These are phyloP conservation scores for Daldinia vernicosa DNA, from an alignment of 495 filamentous ascomycete genomes.

Conservation along the genomic window DNA sequence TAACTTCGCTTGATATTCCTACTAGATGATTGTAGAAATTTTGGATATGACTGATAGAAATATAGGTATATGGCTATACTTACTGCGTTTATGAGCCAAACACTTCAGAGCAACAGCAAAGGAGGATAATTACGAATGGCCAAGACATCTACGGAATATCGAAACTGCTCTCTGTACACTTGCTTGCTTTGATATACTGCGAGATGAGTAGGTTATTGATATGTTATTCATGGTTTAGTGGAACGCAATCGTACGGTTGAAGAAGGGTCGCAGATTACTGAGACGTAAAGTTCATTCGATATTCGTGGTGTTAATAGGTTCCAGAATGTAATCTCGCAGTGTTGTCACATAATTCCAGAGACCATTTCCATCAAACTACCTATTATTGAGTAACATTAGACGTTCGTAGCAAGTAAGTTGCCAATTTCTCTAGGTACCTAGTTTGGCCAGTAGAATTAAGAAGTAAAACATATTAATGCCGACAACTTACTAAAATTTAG, in stretches of 20 bases:
- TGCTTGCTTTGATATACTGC: neutral
- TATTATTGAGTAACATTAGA: neutral
- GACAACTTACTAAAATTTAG: neutral
- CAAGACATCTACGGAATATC: neutral
- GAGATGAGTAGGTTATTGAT: neutral
- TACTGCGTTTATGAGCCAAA: constrained; percentile 28
- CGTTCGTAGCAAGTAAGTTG: neutral
- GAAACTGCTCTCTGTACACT: neutral
- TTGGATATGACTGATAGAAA: neutral
- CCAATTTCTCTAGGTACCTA: neutral
- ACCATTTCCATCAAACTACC: neutral
- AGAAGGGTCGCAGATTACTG: neutral
- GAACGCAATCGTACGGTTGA: neutral
- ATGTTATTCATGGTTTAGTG: neutral
- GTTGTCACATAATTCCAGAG: neutral
- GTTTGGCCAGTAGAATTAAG: neutral
- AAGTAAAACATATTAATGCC: too few relatives aligned
- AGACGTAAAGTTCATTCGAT: neutral
- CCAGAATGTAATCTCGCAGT: neutral
- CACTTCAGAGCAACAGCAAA: constrained; percentile 7
- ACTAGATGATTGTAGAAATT: neutral
- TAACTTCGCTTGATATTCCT: neutral
- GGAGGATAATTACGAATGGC: neutral
- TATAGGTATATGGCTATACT: constrained; percentile 25
- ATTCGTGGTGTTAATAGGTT: neutral